Percentiles rank a stretch among this genome's conserved stretches.
Conservation (phyloP, 2,329 filamentous ascomycete genomes). For the Cytospora piceicola region DNA sequence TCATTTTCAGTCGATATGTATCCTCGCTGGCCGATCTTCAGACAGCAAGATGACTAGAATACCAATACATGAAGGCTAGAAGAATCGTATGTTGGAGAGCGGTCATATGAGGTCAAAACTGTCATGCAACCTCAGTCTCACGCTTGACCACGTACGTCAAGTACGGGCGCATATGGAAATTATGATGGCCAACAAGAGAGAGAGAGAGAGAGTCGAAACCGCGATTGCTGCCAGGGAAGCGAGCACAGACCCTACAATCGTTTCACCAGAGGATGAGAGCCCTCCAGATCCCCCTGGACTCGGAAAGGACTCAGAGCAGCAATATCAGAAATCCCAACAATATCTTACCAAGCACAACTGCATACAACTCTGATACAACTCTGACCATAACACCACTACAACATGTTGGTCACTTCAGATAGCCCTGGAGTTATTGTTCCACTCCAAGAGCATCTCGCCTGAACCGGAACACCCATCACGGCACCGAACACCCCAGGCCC, state of each 20-base stretch:
- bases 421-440: background rate
- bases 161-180: too few relatives aligned
- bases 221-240: background rate
- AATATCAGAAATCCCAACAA: background rate
- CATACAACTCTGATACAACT: background rate
- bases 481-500: constrained; percentile 36
- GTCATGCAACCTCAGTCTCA: too few relatives aligned
- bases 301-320: background rate
- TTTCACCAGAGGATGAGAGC: background rate
- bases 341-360: background rate
- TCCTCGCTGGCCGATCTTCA: too few relatives aligned
- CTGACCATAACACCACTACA: background rate
- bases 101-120: too few relatives aligned
- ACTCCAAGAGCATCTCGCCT: background rate
- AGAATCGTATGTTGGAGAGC: too few relatives aligned
- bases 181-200: too few relatives aligned
- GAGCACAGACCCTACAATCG: background rate
- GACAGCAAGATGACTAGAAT: too few relatives aligned
- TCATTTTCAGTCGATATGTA: too few relatives aligned
- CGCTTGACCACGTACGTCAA: too few relatives aligned
- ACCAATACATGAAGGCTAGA: too few relatives aligned
- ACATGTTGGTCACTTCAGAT: background rate
- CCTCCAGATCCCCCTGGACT: background rate
- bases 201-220: background rate
- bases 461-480: background rate